Evolutionary conservation across 441 rosid genomes (phyloP).

Genomic region (Kokia cookei): DNA sequence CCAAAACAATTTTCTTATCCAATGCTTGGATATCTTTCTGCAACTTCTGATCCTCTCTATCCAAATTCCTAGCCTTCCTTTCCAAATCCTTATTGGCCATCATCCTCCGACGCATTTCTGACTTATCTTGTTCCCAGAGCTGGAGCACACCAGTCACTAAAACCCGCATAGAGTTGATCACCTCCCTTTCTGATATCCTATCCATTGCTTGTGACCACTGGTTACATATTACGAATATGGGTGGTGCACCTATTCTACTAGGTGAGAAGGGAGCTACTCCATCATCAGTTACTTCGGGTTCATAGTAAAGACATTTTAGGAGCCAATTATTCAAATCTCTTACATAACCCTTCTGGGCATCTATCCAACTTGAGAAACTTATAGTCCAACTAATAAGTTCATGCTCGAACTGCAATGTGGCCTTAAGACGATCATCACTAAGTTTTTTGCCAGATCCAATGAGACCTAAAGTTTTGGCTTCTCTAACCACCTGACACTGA

Average conservation of each 20-base stretch:
- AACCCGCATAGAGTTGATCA: conserved; percentile 59
- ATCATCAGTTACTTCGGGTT: conserved; percentile 85
- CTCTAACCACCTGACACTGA: conserved; percentile 72
- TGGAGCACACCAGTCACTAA: conserved; percentile 61
- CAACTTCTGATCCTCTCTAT: conserved; percentile 74
- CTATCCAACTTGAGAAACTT: conserved; percentile 71
- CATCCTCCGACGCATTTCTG: conserved; percentile 47
- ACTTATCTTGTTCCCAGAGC: conserved; percentile 75
- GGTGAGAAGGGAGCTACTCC: conserved; percentile 89
- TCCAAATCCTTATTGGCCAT: conserved; percentile 53
- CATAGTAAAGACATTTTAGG: conserved; percentile 68
- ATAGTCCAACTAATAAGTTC: conserved; percentile 71
- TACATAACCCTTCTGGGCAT: conserved; percentile 70
- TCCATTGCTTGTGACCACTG: conserved; percentile 91
- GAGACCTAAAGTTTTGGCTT: conserved; percentile 57
- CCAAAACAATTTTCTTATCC: conserved; percentile 68
- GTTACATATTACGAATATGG: conserved; percentile 82
- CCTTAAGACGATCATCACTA: conserved; percentile 59
- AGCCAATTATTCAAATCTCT: conserved; percentile 85
- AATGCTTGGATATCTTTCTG: conserved; percentile 84
- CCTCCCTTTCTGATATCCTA: conserved; percentile 80
- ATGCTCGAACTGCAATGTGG: conserved; percentile 61
- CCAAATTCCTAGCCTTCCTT: conserved; percentile 54
- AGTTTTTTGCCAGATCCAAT: conserved; percentile 56
- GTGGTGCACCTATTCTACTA: conserved; percentile 89